Base-by-base conservation (phyloP, 805 yeast genomes). In the Candida nonsorbophila region DNA sequence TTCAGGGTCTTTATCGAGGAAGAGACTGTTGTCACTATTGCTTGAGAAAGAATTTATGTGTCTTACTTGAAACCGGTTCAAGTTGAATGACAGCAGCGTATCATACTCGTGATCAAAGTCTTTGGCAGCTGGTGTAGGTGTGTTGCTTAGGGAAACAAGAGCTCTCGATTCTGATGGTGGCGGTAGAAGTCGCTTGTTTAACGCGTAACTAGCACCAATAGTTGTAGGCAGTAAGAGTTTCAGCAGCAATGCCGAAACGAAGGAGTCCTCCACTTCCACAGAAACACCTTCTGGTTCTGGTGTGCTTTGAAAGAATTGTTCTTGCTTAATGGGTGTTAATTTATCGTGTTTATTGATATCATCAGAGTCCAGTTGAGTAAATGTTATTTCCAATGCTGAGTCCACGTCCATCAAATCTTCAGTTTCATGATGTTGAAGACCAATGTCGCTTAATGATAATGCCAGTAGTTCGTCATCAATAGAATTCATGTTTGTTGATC, bases 171-270 rank as follows among this genome's bases (percentile, higher is more conserved):
- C 22, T 4, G 37, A 53, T 7, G 63, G 52, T 27, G 53, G 45
- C 24, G 56, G 47, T n/a, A 56, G 38, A 28, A 56, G 41, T 28
- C 38, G 62, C 29, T 42, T 49, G 17, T 45, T 39, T 21, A 62
- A 36, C 2, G 71, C 71, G 29, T 52, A 47, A 29, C 53, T 49
- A 4, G 69, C 69, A 0, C 71, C 71, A 13, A 64, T 36, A n/a
- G 41, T 42, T 3, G 71, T 64, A 3, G 69, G 71, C 25, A 59
- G 58, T 5, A 39, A 24, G 9, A 39, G 16, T 9, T 40, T 36
- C 10, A 23, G 33, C 3, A 39, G 32, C 14, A 39, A 27, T 2
- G 44, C 40, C n/a, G 41, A 44, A 9, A 44, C 45, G 25, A 43
- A 37, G 3, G 41, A 27, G 24, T 39, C 30, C 14, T 40, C 44